phyloP scores from a whole-genome alignment of 2,329 filamentous ascomycete species.

The Cordyceps sp. region DNA sequence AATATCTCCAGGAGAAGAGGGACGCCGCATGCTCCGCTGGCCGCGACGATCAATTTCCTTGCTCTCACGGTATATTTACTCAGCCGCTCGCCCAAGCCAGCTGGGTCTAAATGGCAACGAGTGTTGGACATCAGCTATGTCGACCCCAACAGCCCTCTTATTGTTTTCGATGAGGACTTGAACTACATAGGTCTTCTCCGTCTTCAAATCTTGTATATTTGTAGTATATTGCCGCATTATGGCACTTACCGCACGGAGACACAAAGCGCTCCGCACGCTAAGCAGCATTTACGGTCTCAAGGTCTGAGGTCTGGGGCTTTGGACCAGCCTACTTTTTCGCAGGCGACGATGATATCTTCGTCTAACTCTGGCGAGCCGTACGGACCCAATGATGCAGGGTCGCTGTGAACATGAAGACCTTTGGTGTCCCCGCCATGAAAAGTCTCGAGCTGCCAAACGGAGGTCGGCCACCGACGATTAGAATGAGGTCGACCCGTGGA shows the following conservation, averaged over 20 bases:
- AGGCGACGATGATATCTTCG: not conserved
- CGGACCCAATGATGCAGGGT: not conserved
- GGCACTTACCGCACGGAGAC: not conserved
- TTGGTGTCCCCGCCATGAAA: not conserved
- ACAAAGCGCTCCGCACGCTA: not conserved
- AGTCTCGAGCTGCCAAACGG: not conserved
- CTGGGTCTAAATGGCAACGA: not conserved
- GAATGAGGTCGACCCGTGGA: not conserved
- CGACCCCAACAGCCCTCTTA: not conserved
- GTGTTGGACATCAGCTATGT: not conserved
- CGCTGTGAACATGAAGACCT: not conserved
- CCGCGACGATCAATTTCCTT: not conserved
- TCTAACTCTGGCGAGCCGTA: not conserved
- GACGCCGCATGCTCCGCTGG: not conserved
- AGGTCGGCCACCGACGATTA: not conserved
- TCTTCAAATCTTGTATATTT: not conserved
- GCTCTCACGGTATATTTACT: not conserved
- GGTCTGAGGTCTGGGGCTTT: not conserved
- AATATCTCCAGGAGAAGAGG: not conserved
- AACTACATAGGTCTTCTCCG: not conserved
- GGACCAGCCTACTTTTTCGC: not conserved
- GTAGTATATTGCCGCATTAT: not conserved
- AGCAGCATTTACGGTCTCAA: not conserved
- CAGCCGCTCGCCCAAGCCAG: not conserved
- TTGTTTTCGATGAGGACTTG: not conserved